phyloP scores from a whole-genome alignment of 2,329 filamentous ascomycete genomes.

The Diaporthe australafricana region DNA sequence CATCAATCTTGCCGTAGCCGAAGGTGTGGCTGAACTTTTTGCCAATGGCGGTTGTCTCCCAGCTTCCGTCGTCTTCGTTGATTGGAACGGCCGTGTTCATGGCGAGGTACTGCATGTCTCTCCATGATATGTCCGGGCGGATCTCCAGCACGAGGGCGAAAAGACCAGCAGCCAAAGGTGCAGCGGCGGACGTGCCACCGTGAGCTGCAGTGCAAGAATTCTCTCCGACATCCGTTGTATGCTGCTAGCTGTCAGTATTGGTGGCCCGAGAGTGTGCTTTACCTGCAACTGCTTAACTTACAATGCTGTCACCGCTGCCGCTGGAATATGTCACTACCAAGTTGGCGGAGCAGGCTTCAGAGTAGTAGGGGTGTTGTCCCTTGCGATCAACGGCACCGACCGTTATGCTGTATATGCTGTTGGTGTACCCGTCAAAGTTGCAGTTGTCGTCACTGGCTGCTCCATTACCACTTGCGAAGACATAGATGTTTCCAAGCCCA shows the following conservation, averaged over 20 bases:
- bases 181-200: slow-evolving; percentile 94
- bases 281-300: slow-evolving; percentile 48
- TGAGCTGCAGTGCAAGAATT: slow-evolving; percentile 85
- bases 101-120: slow-evolving; percentile 93
- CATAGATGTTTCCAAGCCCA: slow-evolving; percentile 90
- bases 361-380: slow-evolving; percentile 94
- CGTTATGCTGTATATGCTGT: slow-evolving; percentile 98
- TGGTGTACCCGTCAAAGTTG: slow-evolving; percentile 99
- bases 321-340: slow-evolving; percentile 97
- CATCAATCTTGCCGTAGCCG: slow-evolving; percentile 95
- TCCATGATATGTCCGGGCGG: slow-evolving; percentile 89
- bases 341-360: slow-evolving; percentile 94
- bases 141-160: slow-evolving; percentile 88
- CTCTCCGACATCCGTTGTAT: slow-evolving; percentile 93
- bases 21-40: slow-evolving; percentile 94
- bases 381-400: slow-evolving; percentile 92
- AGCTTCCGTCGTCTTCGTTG: slow-evolving; percentile 77
- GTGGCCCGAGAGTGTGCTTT: background rate
- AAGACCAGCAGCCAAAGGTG: slow-evolving; percentile 90
- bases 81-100: slow-evolving; percentile 86
- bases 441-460: slow-evolving; percentile 91
- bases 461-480: slow-evolving; percentile 97
- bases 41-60: slow-evolving; percentile 84
- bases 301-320: slow-evolving; percentile 86
- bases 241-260: slow-evolving; percentile 53